Percentiles rank a stretch among this genome's conserved stretches.
Conservation (phyloP, 352 stramenopile species). For the Phytophthora pisi region DNA sequence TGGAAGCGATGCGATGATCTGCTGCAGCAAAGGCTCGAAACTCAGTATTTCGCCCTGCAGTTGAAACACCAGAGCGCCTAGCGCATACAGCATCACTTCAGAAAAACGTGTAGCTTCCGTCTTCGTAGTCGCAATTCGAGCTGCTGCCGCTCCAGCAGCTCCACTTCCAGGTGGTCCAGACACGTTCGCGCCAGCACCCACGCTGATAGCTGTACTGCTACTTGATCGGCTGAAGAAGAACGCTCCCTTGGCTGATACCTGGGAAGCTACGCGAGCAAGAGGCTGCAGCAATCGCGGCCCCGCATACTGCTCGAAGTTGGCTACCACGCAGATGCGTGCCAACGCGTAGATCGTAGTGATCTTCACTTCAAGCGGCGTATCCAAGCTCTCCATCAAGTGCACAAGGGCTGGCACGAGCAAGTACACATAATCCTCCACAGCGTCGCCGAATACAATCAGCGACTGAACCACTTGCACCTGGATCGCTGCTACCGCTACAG, state of each 20-base stretch:
- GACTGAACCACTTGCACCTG: slow-evolving; percentile 88
- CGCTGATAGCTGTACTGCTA: slow-evolving; percentile 21
- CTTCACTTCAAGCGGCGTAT: slow-evolving; percentile 83
- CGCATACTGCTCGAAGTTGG: slow-evolving; percentile 83
- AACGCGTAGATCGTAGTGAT: slow-evolving; percentile 76
- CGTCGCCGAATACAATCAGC: slow-evolving; percentile 91
- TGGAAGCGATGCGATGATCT: slow-evolving; percentile 66
- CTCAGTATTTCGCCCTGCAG: slow-evolving; percentile 75
- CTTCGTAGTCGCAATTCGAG: slow-evolving; percentile 62
- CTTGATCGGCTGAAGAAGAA: slow-evolving; percentile 66
- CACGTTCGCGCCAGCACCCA: slow-evolving; percentile 11
- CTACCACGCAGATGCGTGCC: slow-evolving; percentile 64
- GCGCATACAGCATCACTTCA: slow-evolving; percentile 77
- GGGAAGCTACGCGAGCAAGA: slow-evolving; percentile 70
- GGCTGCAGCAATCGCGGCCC: slow-evolving; percentile 73
- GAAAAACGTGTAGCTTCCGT: slow-evolving; percentile 71
- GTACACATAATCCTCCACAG: slow-evolving; percentile 95
- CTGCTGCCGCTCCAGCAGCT: slow-evolving; percentile 24
- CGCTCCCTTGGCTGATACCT: slow-evolving; percentile 75
- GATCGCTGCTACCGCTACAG: slow-evolving; percentile 40
- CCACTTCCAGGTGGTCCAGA: slow-evolving; percentile 14
- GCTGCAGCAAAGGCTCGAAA: slow-evolving; percentile 72
- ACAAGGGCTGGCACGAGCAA: slow-evolving; percentile 94
- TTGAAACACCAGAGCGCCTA: slow-evolving; percentile 76
- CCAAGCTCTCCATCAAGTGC: slow-evolving; percentile 92